Conservation (phyloP, 2,329 filamentous ascomycete genomes). For the Immersiporthe knoxdaviesiana region DNA sequence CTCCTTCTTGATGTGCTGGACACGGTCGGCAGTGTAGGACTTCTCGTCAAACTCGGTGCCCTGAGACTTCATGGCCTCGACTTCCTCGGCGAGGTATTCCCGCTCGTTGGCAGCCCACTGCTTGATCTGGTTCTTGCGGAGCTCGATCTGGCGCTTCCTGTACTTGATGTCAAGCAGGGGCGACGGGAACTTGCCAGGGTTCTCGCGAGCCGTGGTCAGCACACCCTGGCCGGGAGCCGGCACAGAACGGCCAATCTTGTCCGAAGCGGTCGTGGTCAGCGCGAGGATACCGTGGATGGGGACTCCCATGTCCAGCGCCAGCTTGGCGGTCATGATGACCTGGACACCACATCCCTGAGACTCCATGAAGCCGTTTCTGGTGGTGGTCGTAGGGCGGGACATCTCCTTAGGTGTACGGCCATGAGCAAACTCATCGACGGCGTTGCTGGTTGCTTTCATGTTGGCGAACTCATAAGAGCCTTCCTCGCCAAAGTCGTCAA, state of each 20-base stretch:
- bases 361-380: conserved; percentile 98
- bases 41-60: conserved; percentile 75
- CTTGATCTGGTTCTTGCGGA: conserved; percentile 92
- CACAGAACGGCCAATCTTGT: conserved; percentile 98
- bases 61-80: conserved; percentile 86
- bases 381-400: conserved; percentile 96
- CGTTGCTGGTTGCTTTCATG: conserved; percentile 99
- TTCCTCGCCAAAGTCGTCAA: conserved; percentile 99
- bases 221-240: conserved; percentile 97
- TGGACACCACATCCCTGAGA: conserved; percentile 98
- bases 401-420: conserved; percentile 95
- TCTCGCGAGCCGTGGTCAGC: conserved; percentile 90
- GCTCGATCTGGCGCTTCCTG: conserved; percentile 90
- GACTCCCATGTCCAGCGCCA: conserved; percentile 97
- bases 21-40: conserved; percentile 84
- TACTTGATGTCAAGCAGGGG: conserved; percentile 98
- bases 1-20: conserved; percentile 84
- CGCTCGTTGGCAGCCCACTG: conserved; percentile 96
- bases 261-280: conserved; percentile 92
- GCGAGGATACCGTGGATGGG: conserved; percentile 95
- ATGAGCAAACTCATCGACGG: conserved; percentile 92
- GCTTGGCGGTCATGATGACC: conserved; percentile 95
- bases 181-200: conserved; percentile 88
- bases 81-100: conserved; percentile 89
- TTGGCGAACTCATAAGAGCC: conserved; percentile 99